Evolutionary conservation across 1,139 yeast species (phyloP).

Genomic region (Hyphopichia buzzinii): DNA sequence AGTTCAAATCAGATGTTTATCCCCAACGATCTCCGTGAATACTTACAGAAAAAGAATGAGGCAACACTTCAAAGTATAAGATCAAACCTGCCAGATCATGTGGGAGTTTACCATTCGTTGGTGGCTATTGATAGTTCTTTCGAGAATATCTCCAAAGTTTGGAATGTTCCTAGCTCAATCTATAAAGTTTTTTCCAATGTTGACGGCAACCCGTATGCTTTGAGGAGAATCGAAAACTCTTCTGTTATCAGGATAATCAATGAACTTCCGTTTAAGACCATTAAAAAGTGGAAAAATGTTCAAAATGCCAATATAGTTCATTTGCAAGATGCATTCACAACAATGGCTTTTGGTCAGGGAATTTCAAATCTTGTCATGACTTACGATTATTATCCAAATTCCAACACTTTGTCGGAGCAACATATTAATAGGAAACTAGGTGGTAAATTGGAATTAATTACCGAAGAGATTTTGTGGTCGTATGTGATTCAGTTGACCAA

Average conservation of each 20-base stretch:
- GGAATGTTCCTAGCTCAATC: conserved; percentile 60
- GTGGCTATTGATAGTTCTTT: conserved; percentile 74
- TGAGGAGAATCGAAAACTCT: conserved; percentile 66
- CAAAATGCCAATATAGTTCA: conserved; percentile 59
- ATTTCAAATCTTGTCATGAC: conserved; percentile 40
- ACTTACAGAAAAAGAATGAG: conserved; percentile 70
- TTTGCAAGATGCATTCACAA: conserved; percentile 80
- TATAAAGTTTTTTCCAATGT: conserved; percentile 78
- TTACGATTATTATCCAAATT: conserved; percentile 43
- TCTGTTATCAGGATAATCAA: conserved; percentile 49
- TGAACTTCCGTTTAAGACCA: conserved; percentile 45
- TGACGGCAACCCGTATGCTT: conserved; percentile 76
- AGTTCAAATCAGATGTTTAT: conserved; percentile 69
- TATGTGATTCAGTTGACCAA: conserved; percentile 71
- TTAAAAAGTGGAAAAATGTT: conserved; percentile 47
- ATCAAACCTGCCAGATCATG: conserved; percentile 67
- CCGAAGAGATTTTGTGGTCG: conserved; percentile 71
- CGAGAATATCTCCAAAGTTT: conserved; percentile 51
- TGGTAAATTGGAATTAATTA: conserved; percentile 43
- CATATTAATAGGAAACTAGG: conserved; percentile 33
- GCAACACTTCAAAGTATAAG: conserved; percentile 71
- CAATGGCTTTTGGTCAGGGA: conserved; percentile 75
- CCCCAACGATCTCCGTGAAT: conserved; percentile 69
- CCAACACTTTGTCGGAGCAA: conserved; percentile 31
- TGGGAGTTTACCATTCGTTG: conserved; percentile 81